Percentiles rank a stretch among this genome's conserved stretches.
These are phyloP conservation scores for Russula ochroleuca DNA, from an alignment of 768 basidiomycete genomes.

Conservation along the genomic window DNA sequence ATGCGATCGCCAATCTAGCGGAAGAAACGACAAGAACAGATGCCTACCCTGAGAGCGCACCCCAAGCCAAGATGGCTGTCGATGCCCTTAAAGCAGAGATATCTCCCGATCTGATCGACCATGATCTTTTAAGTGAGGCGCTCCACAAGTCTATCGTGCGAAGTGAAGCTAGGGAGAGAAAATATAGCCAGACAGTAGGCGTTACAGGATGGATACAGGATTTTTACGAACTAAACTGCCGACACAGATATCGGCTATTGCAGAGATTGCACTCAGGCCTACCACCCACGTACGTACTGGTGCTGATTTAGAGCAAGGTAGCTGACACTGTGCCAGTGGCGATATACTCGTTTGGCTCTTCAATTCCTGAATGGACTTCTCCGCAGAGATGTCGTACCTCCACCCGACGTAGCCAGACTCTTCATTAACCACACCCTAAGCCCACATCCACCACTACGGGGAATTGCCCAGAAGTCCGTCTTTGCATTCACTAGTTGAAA, in stretches of 20 bases:
- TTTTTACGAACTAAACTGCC: constrained; percentile 14
- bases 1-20: constrained; percentile 54
- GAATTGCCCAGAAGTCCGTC: constrained; percentile 58
- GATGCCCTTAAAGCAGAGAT: constrained; percentile 50
- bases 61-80: constrained; percentile 47
- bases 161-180: constrained; percentile 41
- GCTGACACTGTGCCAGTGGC: constrained; percentile 51
- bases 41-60: constrained; percentile 48
- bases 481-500: not conserved
- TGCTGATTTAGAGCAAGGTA: constrained; percentile 13
- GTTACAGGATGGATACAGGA: not conserved
- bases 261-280: constrained; percentile 55
- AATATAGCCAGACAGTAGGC: constrained; percentile 50
- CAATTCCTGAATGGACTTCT: constrained; percentile 58
- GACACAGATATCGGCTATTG: constrained; percentile 52
- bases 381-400: constrained; percentile 54
- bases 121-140: constrained; percentile 43
- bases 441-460: constrained; percentile 64
- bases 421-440: constrained; percentile 64
- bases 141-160: constrained; percentile 42
- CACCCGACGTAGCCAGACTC: constrained; percentile 54
- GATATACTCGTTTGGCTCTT: constrained; percentile 70
- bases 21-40: constrained; percentile 65
- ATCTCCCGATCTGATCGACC: constrained; percentile 41
- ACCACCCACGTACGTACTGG: constrained; percentile 63